phyloP scores from a whole-genome alignment of 495 filamentous ascomycete species.

The Xylaria flabelliformis region DNA sequence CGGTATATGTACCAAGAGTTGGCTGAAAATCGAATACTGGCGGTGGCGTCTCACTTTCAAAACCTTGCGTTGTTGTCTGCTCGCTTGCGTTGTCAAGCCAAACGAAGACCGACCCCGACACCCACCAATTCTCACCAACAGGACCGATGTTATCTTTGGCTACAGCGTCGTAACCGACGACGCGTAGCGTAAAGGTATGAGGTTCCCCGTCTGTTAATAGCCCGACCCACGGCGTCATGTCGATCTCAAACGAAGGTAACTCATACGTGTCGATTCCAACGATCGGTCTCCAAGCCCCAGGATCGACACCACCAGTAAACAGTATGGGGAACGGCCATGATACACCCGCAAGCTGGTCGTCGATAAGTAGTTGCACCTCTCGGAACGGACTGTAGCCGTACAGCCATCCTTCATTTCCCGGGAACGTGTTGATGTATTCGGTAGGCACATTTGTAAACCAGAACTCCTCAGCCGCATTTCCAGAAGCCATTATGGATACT shows the following conservation, averaged over 20 bases:
- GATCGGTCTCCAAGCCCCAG: slow-evolving; percentile 82
- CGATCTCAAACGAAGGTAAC: slow-evolving; percentile 80
- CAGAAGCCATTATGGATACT: slow-evolving; percentile 76
- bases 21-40: slow-evolving; percentile 49
- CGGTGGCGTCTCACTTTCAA: slow-evolving; percentile 27
- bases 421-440: slow-evolving; percentile 67
- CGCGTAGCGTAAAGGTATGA: slow-evolving; percentile 75
- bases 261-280: slow-evolving; percentile 88
- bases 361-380: slow-evolving; percentile 81
- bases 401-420: slow-evolving; percentile 58
- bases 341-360: slow-evolving; percentile 76
- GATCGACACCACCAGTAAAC: slow-evolving; percentile 86
- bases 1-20: slow-evolving; percentile 44
- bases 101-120: slow-evolving; percentile 83
- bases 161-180: slow-evolving; percentile 68
- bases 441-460: slow-evolving; percentile 88
- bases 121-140: slow-evolving; percentile 77
- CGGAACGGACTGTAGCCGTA: slow-evolving; percentile 80
- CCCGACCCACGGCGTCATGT: slow-evolving; percentile 80
- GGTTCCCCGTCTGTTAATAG: slow-evolving; percentile 66
- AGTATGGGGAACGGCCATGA: slow-evolving; percentile 87
- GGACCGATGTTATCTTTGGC: slow-evolving; percentile 46
- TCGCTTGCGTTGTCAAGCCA: slow-evolving; percentile 63
- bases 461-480: slow-evolving; percentile 82
- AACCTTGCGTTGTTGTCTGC: slow-evolving; percentile 56